Evolutionary conservation across 116 monocot species (phyloP).

Genomic region (Iris pallida): DNA sequence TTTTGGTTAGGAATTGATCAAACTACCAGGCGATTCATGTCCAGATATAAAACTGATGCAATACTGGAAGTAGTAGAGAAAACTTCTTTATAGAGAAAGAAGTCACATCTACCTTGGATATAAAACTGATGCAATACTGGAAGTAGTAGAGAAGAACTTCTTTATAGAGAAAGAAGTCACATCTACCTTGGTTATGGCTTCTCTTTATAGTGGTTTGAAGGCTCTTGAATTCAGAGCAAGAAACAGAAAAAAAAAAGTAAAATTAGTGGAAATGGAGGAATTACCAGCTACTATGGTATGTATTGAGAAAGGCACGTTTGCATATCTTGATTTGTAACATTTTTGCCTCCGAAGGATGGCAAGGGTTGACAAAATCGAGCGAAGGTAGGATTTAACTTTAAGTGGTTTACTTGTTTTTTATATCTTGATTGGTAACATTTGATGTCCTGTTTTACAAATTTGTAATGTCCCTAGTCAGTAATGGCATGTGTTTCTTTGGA

Average conservation of each 20-base stretch:
- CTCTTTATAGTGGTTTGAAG: constrained; percentile 82
- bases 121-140: constrained; percentile 67
- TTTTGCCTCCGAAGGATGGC: constrained; percentile 81
- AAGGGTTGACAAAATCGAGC: constrained; percentile 65
- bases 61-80: constrained; percentile 80
- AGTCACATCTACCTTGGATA: constrained; percentile 82
- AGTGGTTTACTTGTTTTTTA: too few relatives aligned
- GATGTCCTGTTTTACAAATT: too few relatives aligned
- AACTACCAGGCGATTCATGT: constrained; percentile 46
- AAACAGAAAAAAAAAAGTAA: constrained; percentile 43
- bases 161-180: constrained; percentile 99
- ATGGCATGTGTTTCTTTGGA: too few relatives aligned
- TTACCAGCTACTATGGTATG: constrained; percentile 49
- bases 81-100: constrained; percentile 94
- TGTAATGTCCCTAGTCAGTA: too few relatives aligned
- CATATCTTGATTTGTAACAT: too few relatives aligned
- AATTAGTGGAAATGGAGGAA: constrained; percentile 43
- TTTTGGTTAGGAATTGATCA: constrained; percentile 81
- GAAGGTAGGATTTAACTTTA: constrained; percentile 40
- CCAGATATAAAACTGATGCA: constrained; percentile 62
- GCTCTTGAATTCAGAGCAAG: constrained; percentile 76
- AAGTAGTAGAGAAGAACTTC: constrained; percentile 85
- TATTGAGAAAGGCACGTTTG: constrained; percentile 67
- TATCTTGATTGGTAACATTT: too few relatives aligned
- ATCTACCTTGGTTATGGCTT: constrained; percentile 98